phyloP scores from a whole-genome alignment of 371 early-diverging fungal species.

The Mortierella sp. region DNA sequence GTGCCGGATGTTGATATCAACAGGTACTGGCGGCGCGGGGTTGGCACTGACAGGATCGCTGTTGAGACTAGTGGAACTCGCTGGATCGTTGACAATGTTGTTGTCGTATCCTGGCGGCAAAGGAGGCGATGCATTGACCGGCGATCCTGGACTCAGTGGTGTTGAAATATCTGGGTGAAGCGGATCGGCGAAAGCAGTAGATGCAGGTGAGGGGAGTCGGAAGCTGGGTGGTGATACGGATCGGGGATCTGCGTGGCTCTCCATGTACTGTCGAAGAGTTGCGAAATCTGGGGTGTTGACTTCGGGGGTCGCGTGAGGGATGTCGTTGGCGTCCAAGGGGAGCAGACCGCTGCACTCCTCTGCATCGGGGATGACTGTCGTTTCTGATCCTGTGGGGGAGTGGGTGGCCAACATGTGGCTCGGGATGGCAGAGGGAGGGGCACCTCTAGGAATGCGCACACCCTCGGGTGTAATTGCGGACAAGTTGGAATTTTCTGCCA shows the following conservation, averaged over 20 bases:
- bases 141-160: constrained; percentile 14
- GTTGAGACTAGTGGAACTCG: background rate
- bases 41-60: background rate
- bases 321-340: constrained; percentile 10
- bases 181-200: background rate
- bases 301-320: constrained; percentile 29
- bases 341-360: constrained; percentile 16
- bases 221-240: background rate
- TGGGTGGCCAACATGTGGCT: constrained; percentile 1
- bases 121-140: background rate
- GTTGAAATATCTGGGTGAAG: constrained; percentile 24
- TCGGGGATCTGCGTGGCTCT: constrained; percentile 8
- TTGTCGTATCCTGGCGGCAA: constrained; percentile 8
- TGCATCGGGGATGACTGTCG: constrained; percentile 34
- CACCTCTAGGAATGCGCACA: background rate
- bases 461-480: background rate
- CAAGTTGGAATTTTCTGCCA: background rate
- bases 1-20: constrained; percentile 1
- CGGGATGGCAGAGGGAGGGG: constrained; percentile 2
- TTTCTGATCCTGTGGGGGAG: constrained; percentile 32
- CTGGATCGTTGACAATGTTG: background rate
- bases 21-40: constrained; percentile 20
- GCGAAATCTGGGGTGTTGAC: constrained; percentile 26
- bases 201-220: constrained; percentile 27
- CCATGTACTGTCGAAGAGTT: constrained; percentile 18